Evolutionary conservation across 441 rosid genomes (phyloP).

Genomic region (Adansonia madagascariensis): DNA sequence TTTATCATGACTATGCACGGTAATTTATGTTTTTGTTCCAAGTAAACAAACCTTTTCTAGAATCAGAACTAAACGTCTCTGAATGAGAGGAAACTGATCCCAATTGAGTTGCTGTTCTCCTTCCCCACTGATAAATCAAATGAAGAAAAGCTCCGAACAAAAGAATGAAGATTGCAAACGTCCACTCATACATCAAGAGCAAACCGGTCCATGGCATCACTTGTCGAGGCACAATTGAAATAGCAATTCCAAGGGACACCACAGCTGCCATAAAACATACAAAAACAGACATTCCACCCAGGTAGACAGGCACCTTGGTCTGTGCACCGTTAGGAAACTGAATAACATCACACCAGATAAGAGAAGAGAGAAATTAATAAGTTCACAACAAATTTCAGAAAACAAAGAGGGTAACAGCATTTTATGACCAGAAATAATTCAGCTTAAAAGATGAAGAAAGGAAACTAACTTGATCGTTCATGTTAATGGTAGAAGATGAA

Average conservation of each 20-base stretch:
- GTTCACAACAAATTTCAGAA: neutral
- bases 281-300: constrained; percentile 66
- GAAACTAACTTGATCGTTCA: constrained; percentile 60
- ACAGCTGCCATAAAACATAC: constrained; percentile 56
- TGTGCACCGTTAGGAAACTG: constrained; percentile 39
- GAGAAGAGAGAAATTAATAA: constrained; percentile 6
- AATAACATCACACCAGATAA: constrained; percentile 23
- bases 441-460: constrained; percentile 18
- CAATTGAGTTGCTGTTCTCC: constrained; percentile 50
- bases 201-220: constrained; percentile 94
- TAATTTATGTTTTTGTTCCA: neutral
- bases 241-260: constrained; percentile 62
- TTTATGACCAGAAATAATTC: neutral
- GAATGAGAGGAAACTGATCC: constrained; percentile 47
- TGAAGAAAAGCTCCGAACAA: constrained; percentile 76
- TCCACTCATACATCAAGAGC: constrained; percentile 86
- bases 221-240: constrained; percentile 79
- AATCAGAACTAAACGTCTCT: constrained; percentile 59
- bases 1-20: constrained; percentile 8
- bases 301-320: constrained; percentile 53
- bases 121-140: constrained; percentile 65
- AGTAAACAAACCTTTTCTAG: constrained; percentile 65
- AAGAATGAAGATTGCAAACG: constrained; percentile 68
- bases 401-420: neutral
- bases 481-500: constrained; percentile 51